phyloP scores from a whole-genome alignment of 495 filamentous ascomycete genomes.

The Penicillium mononematosum region DNA sequence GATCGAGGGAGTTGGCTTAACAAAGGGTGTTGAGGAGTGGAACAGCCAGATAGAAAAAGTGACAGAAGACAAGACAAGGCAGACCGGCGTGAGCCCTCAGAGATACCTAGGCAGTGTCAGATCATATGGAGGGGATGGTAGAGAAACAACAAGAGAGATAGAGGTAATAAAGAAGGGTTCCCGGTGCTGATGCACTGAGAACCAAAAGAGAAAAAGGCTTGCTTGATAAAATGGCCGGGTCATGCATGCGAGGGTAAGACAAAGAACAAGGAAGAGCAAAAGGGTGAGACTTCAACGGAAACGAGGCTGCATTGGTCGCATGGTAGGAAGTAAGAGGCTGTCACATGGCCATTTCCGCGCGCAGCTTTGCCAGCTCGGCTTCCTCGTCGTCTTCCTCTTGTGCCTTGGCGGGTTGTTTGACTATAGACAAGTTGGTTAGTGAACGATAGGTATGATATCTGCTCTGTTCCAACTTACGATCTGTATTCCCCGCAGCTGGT shows the following conservation, averaged over 20 bases:
- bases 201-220: conserved; percentile 5
- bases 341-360: conserved; percentile 94
- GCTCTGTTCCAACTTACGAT: conserved; percentile 56
- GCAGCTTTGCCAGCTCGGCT: conserved; percentile 87
- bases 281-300: conserved; percentile 4
- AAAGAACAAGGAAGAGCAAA: conserved; percentile 1
- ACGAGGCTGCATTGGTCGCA: conserved; percentile 6
- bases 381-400: conserved; percentile 87
- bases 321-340: conserved; percentile 1
- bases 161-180: not conserved
- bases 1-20: not conserved
- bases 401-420: conserved; percentile 49
- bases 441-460: not conserved
- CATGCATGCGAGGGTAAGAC: conserved; percentile 7
- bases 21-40: conserved; percentile 7
- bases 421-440: conserved; percentile 13
- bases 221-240: conserved; percentile 12
- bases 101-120: not conserved
- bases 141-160: conserved; percentile 11
- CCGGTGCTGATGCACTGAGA: not conserved
- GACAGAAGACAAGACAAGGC: conserved; percentile 9
- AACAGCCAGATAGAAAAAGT: conserved; percentile 16
- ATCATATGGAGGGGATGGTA: conserved; percentile 5
- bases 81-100: not conserved
- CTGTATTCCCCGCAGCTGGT: conserved; percentile 68